A percentile compares a stretch with the other conserved stretches of the same genome.
Evolutionary conservation across 768 basidiomycete species (phyloP).

Genomic region (Lentinus tigrinus): DNA sequence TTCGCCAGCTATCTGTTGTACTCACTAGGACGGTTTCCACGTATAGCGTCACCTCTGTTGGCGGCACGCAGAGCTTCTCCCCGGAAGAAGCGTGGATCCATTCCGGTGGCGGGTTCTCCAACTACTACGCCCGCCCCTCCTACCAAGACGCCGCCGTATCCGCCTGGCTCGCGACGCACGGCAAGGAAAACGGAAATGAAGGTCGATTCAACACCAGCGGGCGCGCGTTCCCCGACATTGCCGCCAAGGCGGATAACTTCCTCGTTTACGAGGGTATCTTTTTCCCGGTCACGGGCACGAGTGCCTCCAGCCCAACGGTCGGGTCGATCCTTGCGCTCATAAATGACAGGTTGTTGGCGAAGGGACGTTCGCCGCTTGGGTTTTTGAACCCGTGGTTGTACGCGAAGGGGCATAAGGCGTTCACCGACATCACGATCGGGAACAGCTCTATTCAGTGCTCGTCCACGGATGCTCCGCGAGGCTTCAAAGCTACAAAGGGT

Average conservation of each 20-base stretch:
- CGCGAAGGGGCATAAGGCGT: slow-evolving; percentile 14
- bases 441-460: slow-evolving; percentile 24
- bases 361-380: slow-evolving; percentile 29
- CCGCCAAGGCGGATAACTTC: slow-evolving; percentile 36
- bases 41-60: slow-evolving; percentile 35
- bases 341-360: slow-evolving; percentile 31
- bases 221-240: slow-evolving; percentile 47
- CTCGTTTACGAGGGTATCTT: slow-evolving; percentile 21
- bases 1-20: not conserved
- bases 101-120: slow-evolving; percentile 36
- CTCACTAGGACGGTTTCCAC: not conserved
- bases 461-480: slow-evolving; percentile 24
- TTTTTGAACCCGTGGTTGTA: slow-evolving; percentile 38
- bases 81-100: slow-evolving; percentile 31
- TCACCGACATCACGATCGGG: slow-evolving; percentile 25
- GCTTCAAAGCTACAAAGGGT: slow-evolving; percentile 30
- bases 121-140: slow-evolving; percentile 29
- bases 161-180: slow-evolving; percentile 33
- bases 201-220: slow-evolving; percentile 34
- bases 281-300: slow-evolving; percentile 49
- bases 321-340: slow-evolving; percentile 61
- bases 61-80: slow-evolving; percentile 34
- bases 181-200: slow-evolving; percentile 19
- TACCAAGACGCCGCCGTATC: slow-evolving; percentile 41
- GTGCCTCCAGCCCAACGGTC: slow-evolving; percentile 61